Base-by-base conservation (phyloP, 371 early-diverging fungal species). In the Mucor mucedo region DNA sequence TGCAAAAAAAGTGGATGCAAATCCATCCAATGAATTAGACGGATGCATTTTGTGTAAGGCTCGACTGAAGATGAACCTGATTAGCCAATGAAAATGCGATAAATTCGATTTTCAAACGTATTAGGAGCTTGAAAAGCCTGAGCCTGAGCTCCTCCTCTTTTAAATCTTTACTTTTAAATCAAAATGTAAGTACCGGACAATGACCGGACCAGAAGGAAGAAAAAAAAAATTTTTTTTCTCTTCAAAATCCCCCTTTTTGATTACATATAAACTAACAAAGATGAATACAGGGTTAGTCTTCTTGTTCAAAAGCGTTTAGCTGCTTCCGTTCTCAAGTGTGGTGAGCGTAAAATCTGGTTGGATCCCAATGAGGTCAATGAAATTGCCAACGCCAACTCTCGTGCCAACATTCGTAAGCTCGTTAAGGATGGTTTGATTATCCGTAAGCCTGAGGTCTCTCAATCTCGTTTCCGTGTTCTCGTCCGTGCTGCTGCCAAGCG, bases 341-440 rank as follows among this genome's bases (percentile, higher is more conserved):
- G 99, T 77, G 83, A 97, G 89, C 87, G 97, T 77, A 99, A 99
- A 90, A 88, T 99, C 72, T 99, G 99, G 99, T 86, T 99, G 55
- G 99, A 99, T 86, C 99, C 99, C 70, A 94, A 93, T 77, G 99
- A 99, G 86, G 87, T 87, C 76, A 91, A 87, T 70, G 96, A 95
- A 81, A 94, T 99, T 79, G 84, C 93, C 75, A 95, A 91, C 75
- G 99, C 98, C 86, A 96, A 95, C 87, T 98, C 98, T 72, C 93
- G 55, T 55, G 93, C 95, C 84, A 92, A 92, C 86, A 91, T 99
- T 78, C 91, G 96, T 75, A 95, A 97, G 91, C 90, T 99, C 66
- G 88, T 95, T 77, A 93, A 96, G 88, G 95, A 96, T 84, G 99
- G 99, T 82, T 78, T 98, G 66, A 95, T 99, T 80, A 92, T 99